Conservation (phyloP, 2,329 filamentous ascomycete species). For the Colletotrichum sansevieriae region DNA sequence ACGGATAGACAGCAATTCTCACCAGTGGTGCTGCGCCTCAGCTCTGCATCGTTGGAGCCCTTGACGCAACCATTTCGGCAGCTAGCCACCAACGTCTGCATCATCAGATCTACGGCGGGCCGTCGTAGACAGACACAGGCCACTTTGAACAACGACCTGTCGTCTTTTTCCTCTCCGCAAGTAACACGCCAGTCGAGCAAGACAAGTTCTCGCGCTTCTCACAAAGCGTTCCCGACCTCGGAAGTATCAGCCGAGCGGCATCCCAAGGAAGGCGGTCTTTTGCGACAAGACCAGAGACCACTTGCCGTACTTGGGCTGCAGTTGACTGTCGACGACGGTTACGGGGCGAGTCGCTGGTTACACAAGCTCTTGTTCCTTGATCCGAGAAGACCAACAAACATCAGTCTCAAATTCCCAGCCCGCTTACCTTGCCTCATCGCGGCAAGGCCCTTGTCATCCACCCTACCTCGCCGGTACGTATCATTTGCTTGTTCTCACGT, state of each 20-base stretch:
- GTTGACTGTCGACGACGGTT: background rate
- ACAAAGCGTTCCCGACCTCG: no score
- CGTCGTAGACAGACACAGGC: background rate
- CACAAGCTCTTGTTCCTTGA: background rate
- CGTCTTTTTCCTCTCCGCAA: background rate
- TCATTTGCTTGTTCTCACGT: background rate
- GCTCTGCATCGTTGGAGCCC: constrained; percentile 6
- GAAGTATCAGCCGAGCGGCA: no score
- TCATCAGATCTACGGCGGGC: background rate
- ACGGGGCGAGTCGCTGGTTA: no score
- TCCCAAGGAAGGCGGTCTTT: no score
- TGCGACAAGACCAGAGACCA: background rate
- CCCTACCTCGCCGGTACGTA: constrained; percentile 30
- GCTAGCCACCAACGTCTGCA: constrained; percentile 1
- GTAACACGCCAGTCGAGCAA: background rate
- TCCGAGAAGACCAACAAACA: background rate
- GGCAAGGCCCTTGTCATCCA: background rate
- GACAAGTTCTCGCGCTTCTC: background rate
- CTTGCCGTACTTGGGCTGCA: background rate
- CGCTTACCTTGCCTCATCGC: background rate
- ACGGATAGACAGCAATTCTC: background rate
- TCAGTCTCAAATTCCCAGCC: background rate
- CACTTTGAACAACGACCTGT: background rate
- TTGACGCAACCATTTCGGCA: background rate
- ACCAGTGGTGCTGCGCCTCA: constrained; percentile 11